Percentiles rank a stretch among this genome's conserved stretches.
These are phyloP conservation scores for Psilocybe cubensis DNA, from an alignment of 768 basidiomycete genomes.

Conservation along the genomic window DNA sequence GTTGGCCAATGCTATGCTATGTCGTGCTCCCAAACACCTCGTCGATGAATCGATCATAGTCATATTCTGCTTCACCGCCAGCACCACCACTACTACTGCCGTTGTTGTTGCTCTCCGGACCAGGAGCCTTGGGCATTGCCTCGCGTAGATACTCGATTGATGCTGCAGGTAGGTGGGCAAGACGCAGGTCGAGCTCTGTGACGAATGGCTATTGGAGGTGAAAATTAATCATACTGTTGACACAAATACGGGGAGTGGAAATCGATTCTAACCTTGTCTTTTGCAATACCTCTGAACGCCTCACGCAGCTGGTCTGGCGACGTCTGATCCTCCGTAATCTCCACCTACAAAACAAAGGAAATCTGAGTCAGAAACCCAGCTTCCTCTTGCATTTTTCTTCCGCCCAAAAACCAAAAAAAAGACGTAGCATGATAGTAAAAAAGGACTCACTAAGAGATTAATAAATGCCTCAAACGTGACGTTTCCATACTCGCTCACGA, in stretches of 20 bases:
- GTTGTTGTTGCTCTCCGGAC: slow-evolving; percentile 40
- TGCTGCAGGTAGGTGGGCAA: slow-evolving; percentile 76
- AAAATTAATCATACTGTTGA: slow-evolving; percentile 14
- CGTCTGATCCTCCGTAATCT: slow-evolving; percentile 95
- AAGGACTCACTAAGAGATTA: slow-evolving; percentile 75
- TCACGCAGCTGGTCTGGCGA: slow-evolving; percentile 91
- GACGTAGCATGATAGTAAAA: not conserved
- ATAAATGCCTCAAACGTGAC: slow-evolving; percentile 95
- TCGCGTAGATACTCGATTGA: slow-evolving; percentile 83
- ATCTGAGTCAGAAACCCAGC: no score
- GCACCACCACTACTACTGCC: slow-evolving; percentile 48
- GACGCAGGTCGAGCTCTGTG: slow-evolving; percentile 88
- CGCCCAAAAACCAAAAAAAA: not conserved
- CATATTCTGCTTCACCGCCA: slow-evolving; percentile 61
- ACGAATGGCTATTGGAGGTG: slow-evolving; percentile 73
- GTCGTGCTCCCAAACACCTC: slow-evolving; percentile 67
- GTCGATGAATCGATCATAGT: slow-evolving; percentile 84
- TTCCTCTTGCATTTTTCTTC: not conserved
- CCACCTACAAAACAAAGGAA: slow-evolving; percentile 60
- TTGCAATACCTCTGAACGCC: slow-evolving; percentile 90
- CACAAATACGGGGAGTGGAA: no score
- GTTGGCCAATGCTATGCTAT: not conserved
- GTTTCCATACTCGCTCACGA: slow-evolving; percentile 81
- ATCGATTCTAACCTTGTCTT: slow-evolving; percentile 76
- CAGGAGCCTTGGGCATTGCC: slow-evolving; percentile 68